Percentiles rank a stretch among this genome's conserved stretches.
These are phyloP conservation scores for Fomitopsis schrenkii DNA, from an alignment of 1,284 basidiomycete species.

Conservation along the genomic window DNA sequence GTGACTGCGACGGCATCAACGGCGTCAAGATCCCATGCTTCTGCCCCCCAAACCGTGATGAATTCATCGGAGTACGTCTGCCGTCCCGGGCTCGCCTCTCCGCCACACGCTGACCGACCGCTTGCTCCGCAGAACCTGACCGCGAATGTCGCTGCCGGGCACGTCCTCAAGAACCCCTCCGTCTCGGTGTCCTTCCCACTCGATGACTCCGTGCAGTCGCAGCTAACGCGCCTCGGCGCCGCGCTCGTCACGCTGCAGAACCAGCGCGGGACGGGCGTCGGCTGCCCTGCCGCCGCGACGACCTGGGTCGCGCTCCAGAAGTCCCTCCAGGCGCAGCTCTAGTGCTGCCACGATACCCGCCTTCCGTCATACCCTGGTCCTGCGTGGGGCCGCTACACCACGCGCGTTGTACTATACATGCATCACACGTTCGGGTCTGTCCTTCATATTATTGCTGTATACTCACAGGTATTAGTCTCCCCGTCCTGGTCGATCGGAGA, in stretches of 20 bases:
- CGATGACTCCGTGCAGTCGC: conserved; percentile 48
- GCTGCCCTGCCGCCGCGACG: conserved; percentile 34
- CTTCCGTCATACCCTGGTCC: background rate
- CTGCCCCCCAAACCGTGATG: conserved; percentile 40
- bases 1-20: conserved; percentile 23
- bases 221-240: conserved; percentile 47
- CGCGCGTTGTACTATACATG: background rate
- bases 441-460: background rate
- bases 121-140: conserved; percentile 37
- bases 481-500: background rate
- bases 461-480: background rate
- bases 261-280: conserved; percentile 32
- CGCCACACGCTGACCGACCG: background rate
- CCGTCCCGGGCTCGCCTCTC: background rate
- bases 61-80: conserved; percentile 26
- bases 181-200: conserved; percentile 55
- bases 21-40: conserved; percentile 29
- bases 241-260: conserved; percentile 35
- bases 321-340: conserved; percentile 22
- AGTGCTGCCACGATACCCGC: background rate
- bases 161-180: conserved; percentile 55
- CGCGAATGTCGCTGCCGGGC: conserved; percentile 55
- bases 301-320: conserved; percentile 28
- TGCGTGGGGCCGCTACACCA: background rate
- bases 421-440: background rate